phyloP scores from a whole-genome alignment of 768 basidiomycete genomes.

The Lactifluus hygrophoroides region DNA sequence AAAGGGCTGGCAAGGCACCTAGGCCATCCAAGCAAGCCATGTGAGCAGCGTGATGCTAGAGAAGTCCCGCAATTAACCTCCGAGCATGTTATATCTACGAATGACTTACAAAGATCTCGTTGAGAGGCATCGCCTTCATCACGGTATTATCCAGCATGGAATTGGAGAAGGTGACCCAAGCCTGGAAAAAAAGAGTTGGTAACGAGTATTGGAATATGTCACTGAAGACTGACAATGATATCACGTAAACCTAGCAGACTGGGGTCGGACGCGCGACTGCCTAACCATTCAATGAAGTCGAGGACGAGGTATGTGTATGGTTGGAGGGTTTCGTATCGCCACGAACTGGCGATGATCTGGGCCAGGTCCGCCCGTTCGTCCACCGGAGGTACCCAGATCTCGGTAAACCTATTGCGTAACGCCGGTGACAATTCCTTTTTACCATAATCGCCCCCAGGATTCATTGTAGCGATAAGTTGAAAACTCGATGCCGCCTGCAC shows the following conservation, averaged over 20 bases:
- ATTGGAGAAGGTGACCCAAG: constrained; percentile 90
- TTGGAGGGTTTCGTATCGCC: constrained; percentile 48
- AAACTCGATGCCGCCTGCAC: constrained; percentile 62
- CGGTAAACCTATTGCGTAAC: constrained; percentile 93
- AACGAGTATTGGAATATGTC: background rate
- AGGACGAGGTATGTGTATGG: constrained; percentile 55
- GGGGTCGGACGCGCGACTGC: constrained; percentile 46
- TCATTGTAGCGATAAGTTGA: constrained; percentile 96
- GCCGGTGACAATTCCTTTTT: constrained; percentile 99
- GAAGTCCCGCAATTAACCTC: constrained; percentile 6
- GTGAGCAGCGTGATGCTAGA: constrained; percentile 83
- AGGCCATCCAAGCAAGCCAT: constrained; percentile 92
- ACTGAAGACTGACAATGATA: constrained; percentile 55
- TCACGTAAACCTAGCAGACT: constrained; percentile 76
- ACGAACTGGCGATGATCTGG: constrained; percentile 65
- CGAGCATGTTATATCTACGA: background rate
- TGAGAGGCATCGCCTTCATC: constrained; percentile 29
- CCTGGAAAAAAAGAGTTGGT: constrained; percentile 36
- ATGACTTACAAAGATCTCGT: constrained; percentile 61
- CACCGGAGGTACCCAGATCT: constrained; percentile 94
- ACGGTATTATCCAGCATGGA: constrained; percentile 33
- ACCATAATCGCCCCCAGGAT: constrained; percentile 97
- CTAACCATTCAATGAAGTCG: constrained; percentile 79
- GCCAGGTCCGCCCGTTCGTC: constrained; percentile 64
- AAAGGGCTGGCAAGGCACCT: constrained; percentile 64